Conservation (phyloP, 306 rosid genomes). For the Urtica urens region DNA sequence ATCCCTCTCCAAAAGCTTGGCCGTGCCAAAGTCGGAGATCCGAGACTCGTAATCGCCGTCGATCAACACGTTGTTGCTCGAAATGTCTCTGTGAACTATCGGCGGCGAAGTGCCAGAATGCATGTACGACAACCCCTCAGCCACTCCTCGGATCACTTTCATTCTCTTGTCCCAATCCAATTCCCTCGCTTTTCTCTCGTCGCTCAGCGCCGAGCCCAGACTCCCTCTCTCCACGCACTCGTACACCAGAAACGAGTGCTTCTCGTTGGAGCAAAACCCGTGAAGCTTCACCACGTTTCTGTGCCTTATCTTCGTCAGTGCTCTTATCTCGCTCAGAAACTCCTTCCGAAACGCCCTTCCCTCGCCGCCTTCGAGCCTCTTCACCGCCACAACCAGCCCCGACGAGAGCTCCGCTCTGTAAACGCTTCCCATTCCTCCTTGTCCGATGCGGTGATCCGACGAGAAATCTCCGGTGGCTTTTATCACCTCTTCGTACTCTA, state of each 20-base stretch:
- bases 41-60: slow-evolving; percentile 21
- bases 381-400: slow-evolving; percentile 23
- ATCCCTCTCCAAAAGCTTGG: slow-evolving; percentile 18
- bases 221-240: slow-evolving; percentile 31
- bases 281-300: slow-evolving; percentile 22
- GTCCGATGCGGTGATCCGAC: slow-evolving; percentile 20
- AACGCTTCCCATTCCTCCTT: slow-evolving; percentile 25
- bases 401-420: slow-evolving; percentile 25
- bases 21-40: slow-evolving; percentile 28
- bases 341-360: slow-evolving; percentile 2
- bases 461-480: slow-evolving; percentile 28
- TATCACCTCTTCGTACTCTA: slow-evolving; percentile 20
- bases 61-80: slow-evolving; percentile 31
- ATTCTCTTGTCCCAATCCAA: slow-evolving; percentile 24
- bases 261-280: slow-evolving; percentile 20
- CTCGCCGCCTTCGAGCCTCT: slow-evolving; percentile 20
- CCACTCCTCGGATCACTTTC: slow-evolving; percentile 20
- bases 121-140: slow-evolving; percentile 29
- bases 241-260: slow-evolving; percentile 20
- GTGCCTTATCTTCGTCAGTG: slow-evolving; percentile 13
- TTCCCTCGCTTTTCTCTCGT: slow-evolving; percentile 10
- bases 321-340: slow-evolving; percentile 18
- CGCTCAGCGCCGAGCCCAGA: slow-evolving; percentile 14
- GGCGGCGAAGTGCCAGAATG: slow-evolving; percentile 14
- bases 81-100: slow-evolving; percentile 29